Evolutionary conservation across 2,329 filamentous ascomycete species (phyloP).

Genomic region (Lithohypha guttulata): DNA sequence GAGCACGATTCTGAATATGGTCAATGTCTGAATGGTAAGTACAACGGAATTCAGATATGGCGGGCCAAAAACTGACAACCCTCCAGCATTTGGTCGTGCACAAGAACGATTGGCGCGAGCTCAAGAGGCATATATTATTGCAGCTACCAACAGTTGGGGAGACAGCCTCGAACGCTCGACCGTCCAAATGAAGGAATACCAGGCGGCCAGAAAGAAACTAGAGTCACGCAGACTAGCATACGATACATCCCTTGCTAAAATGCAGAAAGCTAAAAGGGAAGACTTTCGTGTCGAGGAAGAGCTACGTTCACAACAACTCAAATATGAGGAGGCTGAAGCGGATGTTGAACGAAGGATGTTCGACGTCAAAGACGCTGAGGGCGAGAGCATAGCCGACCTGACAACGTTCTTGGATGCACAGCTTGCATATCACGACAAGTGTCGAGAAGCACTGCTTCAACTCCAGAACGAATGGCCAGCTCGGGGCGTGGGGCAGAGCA

Average conservation of each 20-base stretch:
- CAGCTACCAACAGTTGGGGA: conserved; percentile 73
- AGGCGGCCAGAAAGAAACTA: conserved; percentile 86
- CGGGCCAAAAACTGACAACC: conserved; percentile 7
- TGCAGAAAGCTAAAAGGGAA: conserved; percentile 88
- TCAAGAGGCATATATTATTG: conserved; percentile 70
- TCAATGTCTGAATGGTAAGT: conserved; percentile 63
- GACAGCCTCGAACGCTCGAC: conserved; percentile 83
- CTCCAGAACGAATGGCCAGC: conserved; percentile 60
- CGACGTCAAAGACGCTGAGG: conserved; percentile 87
- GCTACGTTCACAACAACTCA: conserved; percentile 77
- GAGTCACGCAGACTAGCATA: conserved; percentile 82
- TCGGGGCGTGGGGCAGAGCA: conserved; percentile 29
- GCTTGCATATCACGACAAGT: conserved; percentile 82
- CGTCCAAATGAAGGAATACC: conserved; percentile 95
- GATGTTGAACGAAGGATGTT: conserved; percentile 89
- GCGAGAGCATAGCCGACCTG: conserved; percentile 69
- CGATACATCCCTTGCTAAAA: conserved; percentile 77
- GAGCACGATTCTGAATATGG: conserved; percentile 85
- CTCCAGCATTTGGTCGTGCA: conserved; percentile 61
- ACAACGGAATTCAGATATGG: conserved; percentile 4
- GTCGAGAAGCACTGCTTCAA: conserved; percentile 67
- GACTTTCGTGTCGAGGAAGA: conserved; percentile 92
- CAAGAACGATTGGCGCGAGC: conserved; percentile 79
- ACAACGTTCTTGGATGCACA: conserved; percentile 77
- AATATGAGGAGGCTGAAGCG: conserved; percentile 91